These are phyloP conservation scores for Tricholoma flavovirens DNA, from an alignment of 768 basidiomycete species.

Conservation along the genomic window DNA sequence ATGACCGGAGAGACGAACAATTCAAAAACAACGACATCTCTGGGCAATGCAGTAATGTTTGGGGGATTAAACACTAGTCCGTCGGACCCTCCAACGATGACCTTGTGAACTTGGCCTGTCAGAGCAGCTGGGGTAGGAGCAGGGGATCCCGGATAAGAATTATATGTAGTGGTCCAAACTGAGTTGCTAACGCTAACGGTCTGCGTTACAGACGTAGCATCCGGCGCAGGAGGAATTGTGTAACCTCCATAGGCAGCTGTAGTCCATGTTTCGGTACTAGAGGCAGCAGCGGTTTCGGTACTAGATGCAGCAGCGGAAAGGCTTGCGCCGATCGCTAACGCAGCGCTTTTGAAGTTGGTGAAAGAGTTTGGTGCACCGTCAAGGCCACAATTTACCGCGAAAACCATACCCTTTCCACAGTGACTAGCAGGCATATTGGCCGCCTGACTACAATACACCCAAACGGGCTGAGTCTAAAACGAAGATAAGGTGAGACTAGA, in stretches of 20 bases:
- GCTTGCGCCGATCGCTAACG: slow-evolving; percentile 48
- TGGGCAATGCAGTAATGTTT: slow-evolving; percentile 41
- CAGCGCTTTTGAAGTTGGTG: slow-evolving; percentile 52
- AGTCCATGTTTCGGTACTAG: slow-evolving; percentile 25
- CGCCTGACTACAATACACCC: slow-evolving; percentile 56
- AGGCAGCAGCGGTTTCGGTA: slow-evolving; percentile 31
- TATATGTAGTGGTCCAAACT: slow-evolving; percentile 54
- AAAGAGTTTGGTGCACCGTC: slow-evolving; percentile 56
- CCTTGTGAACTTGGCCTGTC: slow-evolving; percentile 42
- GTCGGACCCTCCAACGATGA: slow-evolving; percentile 48
- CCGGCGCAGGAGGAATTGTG: slow-evolving; percentile 48
- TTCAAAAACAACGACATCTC: slow-evolving; percentile 54
- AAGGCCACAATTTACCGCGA: slow-evolving; percentile 55
- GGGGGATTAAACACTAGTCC: slow-evolving; percentile 47
- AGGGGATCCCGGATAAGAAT: slow-evolving; percentile 49
- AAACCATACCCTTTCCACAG: slow-evolving; percentile 63
- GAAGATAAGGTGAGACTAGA: slow-evolving; percentile 3
- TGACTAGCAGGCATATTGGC: slow-evolving; percentile 45
- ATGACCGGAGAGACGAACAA: slow-evolving; percentile 35
- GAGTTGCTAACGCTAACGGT: slow-evolving; percentile 38
- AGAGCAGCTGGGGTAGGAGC: slow-evolving; percentile 46
- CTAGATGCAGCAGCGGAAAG: slow-evolving; percentile 38
- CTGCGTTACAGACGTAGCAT: slow-evolving; percentile 36
- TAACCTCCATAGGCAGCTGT: slow-evolving; percentile 48
- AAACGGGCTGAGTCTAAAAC: slow-evolving; percentile 49